Evolutionary conservation across 2,329 filamentous ascomycete genomes (phyloP).

Genomic region (Exophiala lecanii-corni): DNA sequence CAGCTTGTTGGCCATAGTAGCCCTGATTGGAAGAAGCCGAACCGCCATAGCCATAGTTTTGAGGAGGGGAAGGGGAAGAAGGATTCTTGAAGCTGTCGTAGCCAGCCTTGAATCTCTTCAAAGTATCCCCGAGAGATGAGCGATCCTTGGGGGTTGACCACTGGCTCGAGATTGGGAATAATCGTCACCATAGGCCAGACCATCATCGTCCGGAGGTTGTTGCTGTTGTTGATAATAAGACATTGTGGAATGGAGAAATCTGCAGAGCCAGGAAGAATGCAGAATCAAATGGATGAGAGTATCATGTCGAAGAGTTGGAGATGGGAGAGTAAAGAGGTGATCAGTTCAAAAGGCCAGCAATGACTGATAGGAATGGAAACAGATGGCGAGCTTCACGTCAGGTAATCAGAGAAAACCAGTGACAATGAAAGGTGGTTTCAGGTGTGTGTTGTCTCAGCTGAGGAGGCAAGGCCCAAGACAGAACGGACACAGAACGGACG

Average conservation of each 20-base stretch:
- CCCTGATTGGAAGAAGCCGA: constrained; percentile 28
- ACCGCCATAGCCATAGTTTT: constrained; percentile 25
- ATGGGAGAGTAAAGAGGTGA: too few species aligned
- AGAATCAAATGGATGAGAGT: too few species aligned
- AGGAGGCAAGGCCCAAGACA: not conserved
- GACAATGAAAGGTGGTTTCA: not conserved
- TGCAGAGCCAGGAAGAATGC: not conserved
- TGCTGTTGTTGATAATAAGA: constrained; percentile 13
- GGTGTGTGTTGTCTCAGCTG: constrained; percentile 4
- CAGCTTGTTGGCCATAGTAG: constrained; percentile 17
- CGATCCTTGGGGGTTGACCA: constrained; percentile 38
- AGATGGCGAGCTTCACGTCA: not conserved
- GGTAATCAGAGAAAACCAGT: not conserved
- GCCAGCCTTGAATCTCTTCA: constrained; percentile 43
- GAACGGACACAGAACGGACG: too few species aligned
- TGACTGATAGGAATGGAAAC: not conserved
- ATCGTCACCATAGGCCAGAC: constrained; percentile 54
- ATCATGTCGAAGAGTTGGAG: not conserved
- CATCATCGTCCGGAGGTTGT: constrained; percentile 40
- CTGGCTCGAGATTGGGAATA: constrained; percentile 33
- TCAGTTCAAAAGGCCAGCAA: not conserved
- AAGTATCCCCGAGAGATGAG: constrained; percentile 50
- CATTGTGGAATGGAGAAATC: constrained; percentile 6
- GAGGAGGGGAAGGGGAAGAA: constrained; percentile 11
- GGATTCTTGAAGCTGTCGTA: constrained; percentile 28